A percentile compares a stretch with the other conserved stretches of the same genome.
phyloP scores from a whole-genome alignment of 2,329 filamentous ascomycete species.

The Cadophora sp. region DNA sequence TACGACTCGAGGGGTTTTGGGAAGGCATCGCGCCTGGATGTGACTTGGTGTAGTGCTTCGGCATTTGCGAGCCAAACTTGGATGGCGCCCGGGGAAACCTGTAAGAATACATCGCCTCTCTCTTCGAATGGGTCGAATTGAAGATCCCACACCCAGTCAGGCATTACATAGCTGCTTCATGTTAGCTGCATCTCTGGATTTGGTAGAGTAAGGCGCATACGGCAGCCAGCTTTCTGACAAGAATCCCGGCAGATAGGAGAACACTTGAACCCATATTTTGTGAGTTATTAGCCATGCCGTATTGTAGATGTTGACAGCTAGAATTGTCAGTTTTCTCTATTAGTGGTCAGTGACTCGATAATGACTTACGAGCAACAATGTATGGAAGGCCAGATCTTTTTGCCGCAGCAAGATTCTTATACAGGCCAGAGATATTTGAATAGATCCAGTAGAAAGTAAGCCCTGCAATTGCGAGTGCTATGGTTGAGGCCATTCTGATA shows the following conservation, averaged over 20 bases:
- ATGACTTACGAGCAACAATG: slow-evolving; percentile 57
- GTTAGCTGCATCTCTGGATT: not conserved
- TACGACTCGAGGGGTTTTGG: slow-evolving; percentile 71
- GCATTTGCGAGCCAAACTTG: slow-evolving; percentile 58
- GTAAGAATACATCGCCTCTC: slow-evolving; percentile 67
- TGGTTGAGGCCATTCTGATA: slow-evolving; percentile 35
- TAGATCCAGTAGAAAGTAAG: slow-evolving; percentile 36
- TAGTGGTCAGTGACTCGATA: not conserved
- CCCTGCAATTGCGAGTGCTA: slow-evolving; percentile 32
- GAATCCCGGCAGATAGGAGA: slow-evolving; percentile 59
- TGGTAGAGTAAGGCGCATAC: slow-evolving; percentile 47
- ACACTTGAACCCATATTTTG: slow-evolving; percentile 59
- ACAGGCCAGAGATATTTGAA: slow-evolving; percentile 44
- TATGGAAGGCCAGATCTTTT: slow-evolving; percentile 60
- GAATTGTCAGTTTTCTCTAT: slow-evolving; percentile 20
- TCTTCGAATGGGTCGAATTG: slow-evolving; percentile 64
- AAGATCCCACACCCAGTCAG: slow-evolving; percentile 64
- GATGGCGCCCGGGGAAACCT: slow-evolving; percentile 63
- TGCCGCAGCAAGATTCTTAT: slow-evolving; percentile 55
- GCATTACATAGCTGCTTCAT: slow-evolving; percentile 57
- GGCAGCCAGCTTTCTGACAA: slow-evolving; percentile 65
- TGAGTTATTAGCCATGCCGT: slow-evolving; percentile 62
- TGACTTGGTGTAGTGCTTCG: slow-evolving; percentile 70
- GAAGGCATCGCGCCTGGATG: slow-evolving; percentile 71
- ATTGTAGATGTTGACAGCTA: slow-evolving; percentile 58